phyloP scores from a whole-genome alignment of 345 rosid genomes.

The Hibiscus tridactylites region DNA sequence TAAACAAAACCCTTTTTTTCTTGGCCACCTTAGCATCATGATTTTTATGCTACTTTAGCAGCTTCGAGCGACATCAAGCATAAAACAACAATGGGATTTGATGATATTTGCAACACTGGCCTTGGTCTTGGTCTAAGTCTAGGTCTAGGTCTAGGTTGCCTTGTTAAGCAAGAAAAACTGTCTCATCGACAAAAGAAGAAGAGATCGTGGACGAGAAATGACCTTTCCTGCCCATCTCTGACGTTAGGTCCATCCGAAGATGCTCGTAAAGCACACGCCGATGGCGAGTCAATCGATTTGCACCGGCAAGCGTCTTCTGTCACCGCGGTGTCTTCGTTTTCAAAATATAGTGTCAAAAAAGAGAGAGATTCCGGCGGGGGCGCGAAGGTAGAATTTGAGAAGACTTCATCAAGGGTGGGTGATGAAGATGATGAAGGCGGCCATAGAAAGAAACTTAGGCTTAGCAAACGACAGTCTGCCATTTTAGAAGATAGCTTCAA shows the following conservation, averaged over 20 bases:
- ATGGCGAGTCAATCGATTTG: background rate
- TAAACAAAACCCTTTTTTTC: background rate
- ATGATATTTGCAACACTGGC: constrained; percentile 24
- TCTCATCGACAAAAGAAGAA: constrained; percentile 11
- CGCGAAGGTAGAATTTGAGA: constrained; percentile 23
- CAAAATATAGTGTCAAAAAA: constrained; percentile 25
- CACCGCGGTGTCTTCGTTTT: constrained; percentile 28
- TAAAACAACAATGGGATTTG: constrained; percentile 17
- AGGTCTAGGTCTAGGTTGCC: constrained; percentile 26
- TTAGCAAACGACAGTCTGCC: constrained; percentile 35
- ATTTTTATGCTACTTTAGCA: background rate
- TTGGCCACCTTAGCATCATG: no score
- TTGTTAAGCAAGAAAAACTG: background rate
- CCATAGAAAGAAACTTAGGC: constrained; percentile 38
- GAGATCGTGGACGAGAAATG: constrained; percentile 17
- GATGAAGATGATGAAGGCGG: constrained; percentile 42
- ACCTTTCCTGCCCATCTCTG: constrained; percentile 32
- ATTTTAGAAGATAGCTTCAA: constrained; percentile 44
- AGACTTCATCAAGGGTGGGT: constrained; percentile 23
- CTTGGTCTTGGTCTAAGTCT: constrained; percentile 27
- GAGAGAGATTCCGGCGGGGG: constrained; percentile 17
- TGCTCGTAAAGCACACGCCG: constrained; percentile 6
- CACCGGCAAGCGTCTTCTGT: constrained; percentile 20
- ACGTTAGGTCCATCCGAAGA: constrained; percentile 29
- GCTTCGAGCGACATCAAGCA: background rate